These are phyloP conservation scores for Moesziomyces sp. DNA, from an alignment of 1,284 basidiomycete genomes.

Conservation along the genomic window DNA sequence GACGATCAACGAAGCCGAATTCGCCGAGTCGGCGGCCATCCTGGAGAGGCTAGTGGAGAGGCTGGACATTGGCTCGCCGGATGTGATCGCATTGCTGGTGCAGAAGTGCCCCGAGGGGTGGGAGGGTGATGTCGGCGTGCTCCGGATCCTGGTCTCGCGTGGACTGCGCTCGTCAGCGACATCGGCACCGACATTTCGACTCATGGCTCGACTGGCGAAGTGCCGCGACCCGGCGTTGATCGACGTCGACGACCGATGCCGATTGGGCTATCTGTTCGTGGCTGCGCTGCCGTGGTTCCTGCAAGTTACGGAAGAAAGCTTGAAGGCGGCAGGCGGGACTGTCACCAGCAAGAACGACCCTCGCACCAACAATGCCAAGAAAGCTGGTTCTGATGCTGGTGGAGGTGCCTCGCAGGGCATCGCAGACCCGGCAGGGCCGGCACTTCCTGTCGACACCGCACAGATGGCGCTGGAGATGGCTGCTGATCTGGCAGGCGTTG, in stretches of 20 bases:
- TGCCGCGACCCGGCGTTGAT: constrained; percentile 77
- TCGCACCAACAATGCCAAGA: constrained; percentile 15
- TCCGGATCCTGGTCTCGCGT: constrained; percentile 81
- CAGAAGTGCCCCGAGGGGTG: constrained; percentile 79
- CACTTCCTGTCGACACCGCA: constrained; percentile 73
- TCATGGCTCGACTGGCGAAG: constrained; percentile 77
- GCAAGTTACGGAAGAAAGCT: constrained; percentile 75
- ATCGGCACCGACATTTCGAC: constrained; percentile 76
- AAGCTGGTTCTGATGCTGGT: constrained; percentile 7
- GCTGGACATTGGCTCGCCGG: constrained; percentile 78
- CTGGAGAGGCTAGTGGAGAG: constrained; percentile 78
- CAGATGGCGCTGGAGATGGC: constrained; percentile 78
- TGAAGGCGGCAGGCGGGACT: constrained; percentile 23
- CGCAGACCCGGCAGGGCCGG: constrained; percentile 30
- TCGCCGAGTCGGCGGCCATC: constrained; percentile 77
- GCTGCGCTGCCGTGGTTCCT: constrained; percentile 89
- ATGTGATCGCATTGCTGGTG: constrained; percentile 75
- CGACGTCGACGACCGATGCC: constrained; percentile 74
- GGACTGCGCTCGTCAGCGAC: constrained; percentile 85
- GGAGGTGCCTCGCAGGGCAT: neutral
- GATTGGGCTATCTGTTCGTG: constrained; percentile 85
- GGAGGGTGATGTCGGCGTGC: constrained; percentile 74
- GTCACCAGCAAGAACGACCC: constrained; percentile 32
- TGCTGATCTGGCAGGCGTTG: constrained; percentile 78
- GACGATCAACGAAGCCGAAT: constrained; percentile 86